phyloP scores from a whole-genome alignment of 2,329 filamentous ascomycete genomes.

The Scedosporium minutisporum region DNA sequence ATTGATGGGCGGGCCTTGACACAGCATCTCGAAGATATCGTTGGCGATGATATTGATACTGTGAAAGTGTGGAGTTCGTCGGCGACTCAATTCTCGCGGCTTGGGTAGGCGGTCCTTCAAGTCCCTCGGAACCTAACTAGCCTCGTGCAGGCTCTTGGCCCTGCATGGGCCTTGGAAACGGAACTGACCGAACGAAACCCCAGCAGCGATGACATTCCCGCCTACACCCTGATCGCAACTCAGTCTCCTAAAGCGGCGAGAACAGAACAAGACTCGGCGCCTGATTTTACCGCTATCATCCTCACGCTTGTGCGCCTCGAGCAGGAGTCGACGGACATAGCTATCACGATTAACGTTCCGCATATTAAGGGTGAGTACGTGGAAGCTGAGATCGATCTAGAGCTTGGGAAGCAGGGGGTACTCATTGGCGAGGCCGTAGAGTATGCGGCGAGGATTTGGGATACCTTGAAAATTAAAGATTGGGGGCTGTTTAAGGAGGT shows the following conservation, averaged over 20 bases:
- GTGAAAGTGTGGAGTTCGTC: constrained; percentile 60
- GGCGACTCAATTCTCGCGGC: constrained; percentile 45
- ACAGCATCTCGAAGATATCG: constrained; percentile 59
- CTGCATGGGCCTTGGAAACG: neutral
- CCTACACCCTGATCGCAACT: constrained; percentile 62
- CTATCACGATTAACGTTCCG: constrained; percentile 82
- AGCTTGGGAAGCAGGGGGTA: constrained; percentile 55
- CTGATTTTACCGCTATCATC: constrained; percentile 60
- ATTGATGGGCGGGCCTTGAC: constrained; percentile 62
- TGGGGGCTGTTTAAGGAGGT: constrained; percentile 58
- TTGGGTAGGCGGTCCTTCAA: constrained; percentile 33
- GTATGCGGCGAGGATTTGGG: constrained; percentile 58
- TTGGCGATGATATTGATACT: constrained; percentile 52
- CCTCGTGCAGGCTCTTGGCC: neutral
- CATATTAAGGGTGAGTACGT: constrained; percentile 67
- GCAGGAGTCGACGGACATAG: constrained; percentile 65
- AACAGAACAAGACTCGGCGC: constrained; percentile 10
- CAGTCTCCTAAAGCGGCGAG: constrained; percentile 30
- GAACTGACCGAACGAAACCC: neutral
- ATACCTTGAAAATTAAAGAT: constrained; percentile 68
- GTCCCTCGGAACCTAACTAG: neutral
- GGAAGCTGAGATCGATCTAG: constrained; percentile 60
- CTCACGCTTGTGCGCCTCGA: constrained; percentile 70
- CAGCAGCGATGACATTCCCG: constrained; percentile 40
- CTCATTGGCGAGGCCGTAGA: constrained; percentile 61